Percentiles rank a stretch among this genome's conserved stretches.
Evolutionary conservation across 192 early-diverging fungal genomes (phyloP).

Genomic region (Dissophora globulifera): DNA sequence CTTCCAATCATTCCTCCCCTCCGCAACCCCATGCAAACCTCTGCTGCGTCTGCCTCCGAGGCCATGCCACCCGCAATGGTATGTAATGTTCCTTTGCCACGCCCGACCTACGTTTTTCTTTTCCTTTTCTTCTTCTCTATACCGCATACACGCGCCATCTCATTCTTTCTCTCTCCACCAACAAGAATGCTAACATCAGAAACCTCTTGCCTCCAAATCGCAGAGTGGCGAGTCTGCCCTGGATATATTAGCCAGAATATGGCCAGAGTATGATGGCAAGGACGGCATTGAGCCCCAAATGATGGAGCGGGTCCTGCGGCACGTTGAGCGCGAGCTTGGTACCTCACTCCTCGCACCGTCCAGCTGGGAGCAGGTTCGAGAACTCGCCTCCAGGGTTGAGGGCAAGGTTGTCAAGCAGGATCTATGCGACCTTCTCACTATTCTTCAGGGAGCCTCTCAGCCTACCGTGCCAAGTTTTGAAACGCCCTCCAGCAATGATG

Average conservation of each 20-base stretch:
- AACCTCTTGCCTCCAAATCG: no score
- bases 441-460: slow-evolving; percentile 14
- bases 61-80: no score
- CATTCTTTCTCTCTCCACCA: no score
- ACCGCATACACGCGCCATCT: no score
- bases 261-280: slow-evolving; percentile 45
- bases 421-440: slow-evolving; percentile 23
- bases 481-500: slow-evolving; percentile 1
- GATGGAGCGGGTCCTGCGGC: slow-evolving; percentile 39
- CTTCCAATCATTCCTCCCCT: no score
- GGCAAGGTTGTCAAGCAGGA: slow-evolving; percentile 36
- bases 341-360: slow-evolving; percentile 11
- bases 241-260: slow-evolving; percentile 34
- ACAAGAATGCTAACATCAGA: no score
- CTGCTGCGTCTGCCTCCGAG: no score
- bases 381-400: slow-evolving; percentile 14
- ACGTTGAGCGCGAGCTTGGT: slow-evolving; percentile 41
- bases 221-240: slow-evolving; percentile 10
- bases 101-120: no score
- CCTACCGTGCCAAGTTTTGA: background rate
- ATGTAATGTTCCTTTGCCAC: no score
- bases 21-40: no score
- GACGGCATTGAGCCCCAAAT: slow-evolving; percentile 33
- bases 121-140: no score
- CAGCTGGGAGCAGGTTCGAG: slow-evolving; percentile 21